Base-by-base conservation (phyloP, 2,329 filamentous ascomycete species). In the Calonectria henricotiae region DNA sequence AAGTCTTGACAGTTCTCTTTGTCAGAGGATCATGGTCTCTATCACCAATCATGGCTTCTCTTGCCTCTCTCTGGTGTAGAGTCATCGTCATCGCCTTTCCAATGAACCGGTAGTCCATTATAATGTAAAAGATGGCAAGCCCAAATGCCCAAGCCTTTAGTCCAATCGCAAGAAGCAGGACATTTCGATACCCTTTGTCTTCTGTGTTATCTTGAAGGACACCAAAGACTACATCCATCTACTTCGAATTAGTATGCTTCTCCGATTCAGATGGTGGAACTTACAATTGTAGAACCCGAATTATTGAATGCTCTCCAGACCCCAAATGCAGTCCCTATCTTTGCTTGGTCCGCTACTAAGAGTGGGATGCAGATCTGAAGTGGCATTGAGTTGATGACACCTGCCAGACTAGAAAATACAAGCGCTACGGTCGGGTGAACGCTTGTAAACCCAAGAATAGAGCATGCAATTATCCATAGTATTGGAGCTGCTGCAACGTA, bases 191-290 rank as follows among this genome's bases (percentile, higher is more conserved):
- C 0, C 75, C 75, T n/a, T 63, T 71, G 4, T 44, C 65, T 7
- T 75, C 68, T 1, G 74, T 77, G 0, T 67, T 67, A 2, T 77
- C 74, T 60, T 77, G 75, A 1, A 77, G 30, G 11, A 73, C 74
- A 12, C 74, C 75, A n/a, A 67, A 77, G 0, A 74, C 74, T 3
- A 77, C 75, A 20, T 77, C 75, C 72, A 76, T 76, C 75, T 77
- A 2, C 41, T 12, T 15, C 23, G 20, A 67, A 35, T 66, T 9
- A 68, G 46, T 15, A 32, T 15, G 15, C 9, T 1, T 23, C 1
- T 12, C 17, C 3, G 17, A 7, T 1, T 7, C 15, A 0, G 44
- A 30, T 12, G 15, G 39, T 8, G 3, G 7, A 7, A 69, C 74
- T 72, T 47, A 77, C 75, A 47, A 77, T 77, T 12, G 74, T 77